Base-by-base conservation (phyloP, 2,329 filamentous ascomycete genomes). In the Neonectria ditissima region DNA sequence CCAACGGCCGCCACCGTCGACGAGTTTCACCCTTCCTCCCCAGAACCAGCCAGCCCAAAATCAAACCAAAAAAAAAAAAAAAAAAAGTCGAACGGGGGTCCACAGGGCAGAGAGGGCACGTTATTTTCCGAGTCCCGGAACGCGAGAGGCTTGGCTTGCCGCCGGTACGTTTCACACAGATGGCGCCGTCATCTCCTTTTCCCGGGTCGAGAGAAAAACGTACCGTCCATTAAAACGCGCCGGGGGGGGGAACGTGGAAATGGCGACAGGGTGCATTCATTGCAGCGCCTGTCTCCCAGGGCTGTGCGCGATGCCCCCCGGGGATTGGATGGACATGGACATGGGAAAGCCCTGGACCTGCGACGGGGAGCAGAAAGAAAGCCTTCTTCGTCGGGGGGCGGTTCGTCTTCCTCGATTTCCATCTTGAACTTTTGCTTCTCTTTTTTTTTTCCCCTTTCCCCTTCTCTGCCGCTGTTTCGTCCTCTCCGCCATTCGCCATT, bases 161-260 rank as follows among this genome's bases (percentile, higher is more conserved):
- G 47, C 47, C 50, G 43, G 55, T 43, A 55, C 60, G 60, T 63
- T 63, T 63, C 60, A 63, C 50, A 37, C 43, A 54, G 41, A 63
- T 54, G 24, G 48, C 34, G 32, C 10, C 26, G 32, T 55, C 48
- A 41, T 32, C 20, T 26, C 43, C 51, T n/a, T 16, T 16, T 51
- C 14, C 43, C 24, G 50, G 54, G 48, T 32, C 58, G 48, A 58
- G 6, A 6, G 6, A 26, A 26, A 26, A 26, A 26, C 4, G 24
- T 4, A 26, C 24, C 24, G 9, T 3, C 37, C n/a, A 18, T 41
- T 13, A 7, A 32, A 32, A 4, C 11, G 11, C 11, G 11, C 30
- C 3, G 30, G 11, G 11, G 2, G 11, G 5, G 11, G 5, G 11
- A 9, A 32, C 30, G 24, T 26, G 24, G 24, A 26, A 26, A 26